Evolutionary conservation across 306 rosid genomes (phyloP).

Genomic region (Aeschynomene evenia): DNA sequence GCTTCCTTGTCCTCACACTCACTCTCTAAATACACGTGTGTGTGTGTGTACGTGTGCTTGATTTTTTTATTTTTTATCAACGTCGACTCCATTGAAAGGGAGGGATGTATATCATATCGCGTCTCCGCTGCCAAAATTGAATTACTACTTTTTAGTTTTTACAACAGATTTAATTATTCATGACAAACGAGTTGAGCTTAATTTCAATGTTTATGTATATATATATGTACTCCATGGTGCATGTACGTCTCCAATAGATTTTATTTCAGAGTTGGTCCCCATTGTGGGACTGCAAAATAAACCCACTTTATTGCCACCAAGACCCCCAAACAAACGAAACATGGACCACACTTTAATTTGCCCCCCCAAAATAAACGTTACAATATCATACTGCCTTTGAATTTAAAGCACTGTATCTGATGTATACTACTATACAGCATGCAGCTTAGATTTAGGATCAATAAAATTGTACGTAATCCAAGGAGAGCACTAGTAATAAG

Average conservation of each 20-base stretch:
- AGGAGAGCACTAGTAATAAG: not conserved
- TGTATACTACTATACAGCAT: not conserved
- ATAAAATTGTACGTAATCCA: not conserved
- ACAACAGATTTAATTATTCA: too few species aligned
- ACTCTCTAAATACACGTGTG: too few species aligned
- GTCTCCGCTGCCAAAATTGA: too few species aligned
- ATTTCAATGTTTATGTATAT: not conserved
- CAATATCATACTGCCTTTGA: not conserved
- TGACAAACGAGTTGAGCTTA: too few species aligned
- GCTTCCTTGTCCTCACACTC: constrained; percentile 31
- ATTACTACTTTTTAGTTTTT: too few species aligned
- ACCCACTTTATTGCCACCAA: not conserved
- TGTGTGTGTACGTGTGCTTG: constrained; percentile 51
- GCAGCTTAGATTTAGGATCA: not conserved
- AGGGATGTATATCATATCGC: too few species aligned
- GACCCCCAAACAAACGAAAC: not conserved
- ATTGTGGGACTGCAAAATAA: not conserved
- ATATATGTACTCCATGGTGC: not conserved
- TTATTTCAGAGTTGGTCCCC: not conserved
- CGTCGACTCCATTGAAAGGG: not conserved
- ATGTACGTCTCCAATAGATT: not conserved
- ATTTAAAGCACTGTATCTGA: not conserved
- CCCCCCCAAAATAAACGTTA: not conserved
- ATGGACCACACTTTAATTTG: not conserved
- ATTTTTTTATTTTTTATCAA: not conserved